Percentiles rank a stretch among this genome's conserved stretches.
phyloP scores from a whole-genome alignment of 2,329 filamentous ascomycete genomes.

The Botrytis squamosa region DNA sequence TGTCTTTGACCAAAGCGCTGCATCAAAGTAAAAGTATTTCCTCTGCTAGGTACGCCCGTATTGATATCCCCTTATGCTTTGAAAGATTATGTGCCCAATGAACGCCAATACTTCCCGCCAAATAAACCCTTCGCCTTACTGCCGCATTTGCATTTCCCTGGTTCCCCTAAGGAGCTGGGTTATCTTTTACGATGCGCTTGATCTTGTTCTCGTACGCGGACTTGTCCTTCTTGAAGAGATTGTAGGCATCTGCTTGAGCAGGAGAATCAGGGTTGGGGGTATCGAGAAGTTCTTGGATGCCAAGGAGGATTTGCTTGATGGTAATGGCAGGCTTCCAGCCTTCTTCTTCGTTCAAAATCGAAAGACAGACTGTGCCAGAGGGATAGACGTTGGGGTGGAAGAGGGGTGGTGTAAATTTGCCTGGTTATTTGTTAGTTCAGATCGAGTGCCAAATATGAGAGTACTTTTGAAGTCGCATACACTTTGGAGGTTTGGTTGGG shows the following conservation, averaged over 20 bases:
- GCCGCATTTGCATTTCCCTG: constrained; percentile 9
- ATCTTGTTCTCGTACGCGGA: constrained; percentile 86
- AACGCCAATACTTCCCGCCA: constrained; percentile 18
- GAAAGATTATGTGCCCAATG: constrained; percentile 8
- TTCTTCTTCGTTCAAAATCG: constrained; percentile 97
- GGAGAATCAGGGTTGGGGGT: constrained; percentile 97
- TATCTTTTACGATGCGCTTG: constrained; percentile 81
- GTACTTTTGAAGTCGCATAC: constrained; percentile 53
- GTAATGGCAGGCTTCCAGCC: constrained; percentile 99
- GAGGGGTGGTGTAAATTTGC: constrained; percentile 93
- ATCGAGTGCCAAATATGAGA: constrained; percentile 25
- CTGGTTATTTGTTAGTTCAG: constrained; percentile 40
- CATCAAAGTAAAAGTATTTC: constrained; percentile 15
- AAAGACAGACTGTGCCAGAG: constrained; percentile 94
- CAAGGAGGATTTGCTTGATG: constrained; percentile 94
- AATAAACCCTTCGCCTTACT: background rate
- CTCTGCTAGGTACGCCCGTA: constrained; percentile 11
- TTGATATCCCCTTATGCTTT: constrained; percentile 10
- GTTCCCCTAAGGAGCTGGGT: constrained; percentile 65
- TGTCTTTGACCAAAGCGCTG: background rate
- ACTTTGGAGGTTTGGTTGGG: constrained; percentile 97
- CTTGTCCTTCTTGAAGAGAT: constrained; percentile 89
- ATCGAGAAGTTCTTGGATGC: constrained; percentile 92
- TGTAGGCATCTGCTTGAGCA: constrained; percentile 95
- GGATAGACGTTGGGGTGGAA: constrained; percentile 99